phyloP scores from a whole-genome alignment of 768 basidiomycete genomes.

The Nidularia sp. region DNA sequence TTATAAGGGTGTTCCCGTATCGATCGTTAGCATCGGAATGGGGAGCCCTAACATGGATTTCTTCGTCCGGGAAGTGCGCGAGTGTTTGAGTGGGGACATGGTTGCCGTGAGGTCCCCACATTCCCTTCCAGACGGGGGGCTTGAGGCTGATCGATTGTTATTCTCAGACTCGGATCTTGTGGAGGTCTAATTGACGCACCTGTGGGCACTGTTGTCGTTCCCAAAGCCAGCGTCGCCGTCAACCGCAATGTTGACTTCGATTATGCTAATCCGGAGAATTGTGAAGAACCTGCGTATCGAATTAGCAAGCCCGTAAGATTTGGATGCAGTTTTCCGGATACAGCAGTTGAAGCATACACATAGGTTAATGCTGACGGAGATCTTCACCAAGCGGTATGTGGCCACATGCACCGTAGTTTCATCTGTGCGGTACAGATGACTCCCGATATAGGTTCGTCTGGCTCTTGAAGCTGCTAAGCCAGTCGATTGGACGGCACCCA shows the following conservation, averaged over 20 bases:
- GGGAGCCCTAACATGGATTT: conserved; percentile 82
- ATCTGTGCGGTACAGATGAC: neutral
- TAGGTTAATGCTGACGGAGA: conserved; percentile 59
- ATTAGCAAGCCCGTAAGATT: conserved; percentile 60
- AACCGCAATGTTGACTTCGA: conserved; percentile 76
- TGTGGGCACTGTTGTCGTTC: conserved; percentile 75
- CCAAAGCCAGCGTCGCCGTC: conserved; percentile 63
- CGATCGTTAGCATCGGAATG: conserved; percentile 81
- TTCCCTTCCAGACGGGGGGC: neutral
- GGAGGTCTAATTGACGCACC: conserved; percentile 65
- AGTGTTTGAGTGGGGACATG: conserved; percentile 65
- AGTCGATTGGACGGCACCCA: conserved; percentile 20
- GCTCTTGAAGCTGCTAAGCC: conserved; percentile 44
- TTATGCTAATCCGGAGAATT: conserved; percentile 44
- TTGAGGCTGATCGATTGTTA: neutral
- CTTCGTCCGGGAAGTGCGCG: conserved; percentile 77
- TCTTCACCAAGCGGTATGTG: conserved; percentile 46
- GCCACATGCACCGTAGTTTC: too few species aligned
- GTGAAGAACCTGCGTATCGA: conserved; percentile 50
- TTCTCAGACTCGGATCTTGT: conserved; percentile 72
- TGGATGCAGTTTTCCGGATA: conserved; percentile 2
- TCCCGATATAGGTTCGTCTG: conserved; percentile 36
- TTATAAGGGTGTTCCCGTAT: conserved; percentile 59
- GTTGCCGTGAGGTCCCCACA: conserved; percentile 38
- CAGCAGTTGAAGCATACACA: conserved; percentile 8